Evolutionary conservation across 441 rosid genomes (phyloP).

Genomic region (Erodium texanum): DNA sequence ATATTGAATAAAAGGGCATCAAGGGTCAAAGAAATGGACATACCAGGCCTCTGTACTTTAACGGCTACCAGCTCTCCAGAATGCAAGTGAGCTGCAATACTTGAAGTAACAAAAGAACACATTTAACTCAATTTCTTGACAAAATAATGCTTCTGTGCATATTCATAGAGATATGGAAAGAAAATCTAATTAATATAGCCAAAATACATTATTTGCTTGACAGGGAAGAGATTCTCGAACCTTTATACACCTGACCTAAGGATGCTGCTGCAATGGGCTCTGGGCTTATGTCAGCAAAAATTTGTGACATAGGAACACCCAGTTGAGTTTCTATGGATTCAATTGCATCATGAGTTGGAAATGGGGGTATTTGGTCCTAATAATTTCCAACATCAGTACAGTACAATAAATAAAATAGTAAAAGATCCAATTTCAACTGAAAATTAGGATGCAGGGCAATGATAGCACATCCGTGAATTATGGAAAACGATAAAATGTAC

Average conservation of each 20-base stretch:
- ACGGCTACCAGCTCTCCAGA: constrained; percentile 98
- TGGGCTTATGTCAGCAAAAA: constrained; percentile 82
- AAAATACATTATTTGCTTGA: constrained; percentile 7
- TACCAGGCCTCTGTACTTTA: constrained; percentile 97
- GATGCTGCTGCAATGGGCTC: constrained; percentile 96
- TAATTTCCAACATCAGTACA: constrained; percentile 16
- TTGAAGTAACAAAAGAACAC: constrained; percentile 31
- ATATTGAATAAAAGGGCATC: constrained; percentile 85
- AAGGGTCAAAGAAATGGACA: constrained; percentile 68
- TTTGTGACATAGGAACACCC: constrained; percentile 56
- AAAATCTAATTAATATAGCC: constrained; percentile 11
- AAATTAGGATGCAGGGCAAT: not conserved
- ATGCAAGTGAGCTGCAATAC: constrained; percentile 90
- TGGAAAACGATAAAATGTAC: constrained; percentile 25
- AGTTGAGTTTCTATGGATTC: constrained; percentile 78
- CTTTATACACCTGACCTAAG: constrained; percentile 97
- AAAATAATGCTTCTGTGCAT: constrained; percentile 5
- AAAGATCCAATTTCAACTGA: constrained; percentile 6
- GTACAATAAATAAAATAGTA: constrained; percentile 10
- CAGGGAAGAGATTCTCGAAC: constrained; percentile 39
- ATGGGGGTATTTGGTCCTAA: constrained; percentile 96
- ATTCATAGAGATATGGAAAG: constrained; percentile 6
- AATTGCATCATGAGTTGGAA: constrained; percentile 64
- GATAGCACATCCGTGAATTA: not conserved
- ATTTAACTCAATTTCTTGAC: constrained; percentile 22